These are phyloP conservation scores for Coemansia javaensis DNA, from an alignment of 192 early-diverging fungal species.

Conservation along the genomic window DNA sequence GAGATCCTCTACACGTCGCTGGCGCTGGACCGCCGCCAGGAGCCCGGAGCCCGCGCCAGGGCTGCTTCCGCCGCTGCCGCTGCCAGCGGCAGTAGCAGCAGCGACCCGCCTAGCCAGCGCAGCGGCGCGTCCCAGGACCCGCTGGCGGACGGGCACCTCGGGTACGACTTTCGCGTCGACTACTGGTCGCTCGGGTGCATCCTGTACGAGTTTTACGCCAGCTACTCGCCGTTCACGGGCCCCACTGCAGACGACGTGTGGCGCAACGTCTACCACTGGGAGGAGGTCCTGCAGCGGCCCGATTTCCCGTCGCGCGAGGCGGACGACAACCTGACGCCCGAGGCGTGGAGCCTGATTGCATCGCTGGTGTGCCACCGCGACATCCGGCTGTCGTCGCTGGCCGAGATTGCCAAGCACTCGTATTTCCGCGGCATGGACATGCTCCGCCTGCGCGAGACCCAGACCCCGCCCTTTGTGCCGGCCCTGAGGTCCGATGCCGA, in stretches of 20 bases:
- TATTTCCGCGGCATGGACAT: conserved; percentile 64
- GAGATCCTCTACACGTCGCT: conserved; percentile 67
- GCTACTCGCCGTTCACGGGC: conserved; percentile 72
- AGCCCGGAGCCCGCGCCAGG: too few relatives aligned
- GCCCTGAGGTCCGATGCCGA: conserved; percentile 63
- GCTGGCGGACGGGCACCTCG: conserved; percentile 54
- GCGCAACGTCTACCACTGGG: conserved; percentile 84
- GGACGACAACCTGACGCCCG: conserved; percentile 73
- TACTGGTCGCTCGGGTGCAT: conserved; percentile 76
- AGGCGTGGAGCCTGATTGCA: conserved; percentile 70
- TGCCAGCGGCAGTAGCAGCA: conserved; percentile 8
- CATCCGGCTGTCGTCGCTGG: conserved; percentile 51
- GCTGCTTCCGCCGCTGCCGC: too few relatives aligned
- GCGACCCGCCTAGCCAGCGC: conserved; percentile 22
- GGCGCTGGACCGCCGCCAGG: conserved; percentile 26
- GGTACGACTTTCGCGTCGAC: conserved; percentile 68
- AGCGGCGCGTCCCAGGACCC: conserved; percentile 37
- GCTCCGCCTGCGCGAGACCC: conserved; percentile 56
- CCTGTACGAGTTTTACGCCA: conserved; percentile 70
- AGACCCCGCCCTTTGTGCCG: conserved; percentile 69
- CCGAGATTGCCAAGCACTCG: conserved; percentile 54
- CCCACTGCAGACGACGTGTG: conserved; percentile 68
- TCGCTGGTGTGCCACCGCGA: conserved; percentile 54
- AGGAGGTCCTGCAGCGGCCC: conserved; percentile 66
- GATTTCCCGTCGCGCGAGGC: conserved; percentile 71